These are phyloP conservation scores for Heterobasidion parviporum DNA, from an alignment of 1,284 basidiomycete genomes.

Conservation along the genomic window DNA sequence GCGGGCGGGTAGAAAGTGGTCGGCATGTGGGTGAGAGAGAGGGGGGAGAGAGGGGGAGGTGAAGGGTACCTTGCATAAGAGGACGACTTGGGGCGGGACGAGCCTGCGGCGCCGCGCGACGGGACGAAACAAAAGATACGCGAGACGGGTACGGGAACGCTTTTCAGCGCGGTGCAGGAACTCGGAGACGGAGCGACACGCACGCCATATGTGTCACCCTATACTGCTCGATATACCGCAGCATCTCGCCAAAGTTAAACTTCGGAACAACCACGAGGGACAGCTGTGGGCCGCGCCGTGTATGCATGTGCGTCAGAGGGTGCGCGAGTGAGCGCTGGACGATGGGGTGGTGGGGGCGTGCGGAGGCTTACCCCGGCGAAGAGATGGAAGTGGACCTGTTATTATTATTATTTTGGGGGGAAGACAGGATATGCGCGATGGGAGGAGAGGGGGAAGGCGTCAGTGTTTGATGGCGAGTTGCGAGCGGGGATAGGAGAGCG, in stretches of 20 bases:
- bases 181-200: constrained; percentile 13
- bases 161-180: too few relatives aligned
- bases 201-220: constrained; percentile 59
- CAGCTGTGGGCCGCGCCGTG: constrained; percentile 25
- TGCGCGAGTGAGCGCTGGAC: too few relatives aligned
- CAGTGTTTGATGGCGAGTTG: too few relatives aligned
- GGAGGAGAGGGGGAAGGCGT: too few relatives aligned
- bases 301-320: too few relatives aligned
- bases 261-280: constrained; percentile 61
- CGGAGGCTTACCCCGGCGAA: background rate
- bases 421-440: too few relatives aligned
- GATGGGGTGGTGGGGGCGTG: too few relatives aligned
- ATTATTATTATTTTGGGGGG: background rate
- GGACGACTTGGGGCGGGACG: constrained; percentile 61
- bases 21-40: too few relatives aligned
- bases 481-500: too few relatives aligned
- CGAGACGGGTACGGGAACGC: too few relatives aligned
- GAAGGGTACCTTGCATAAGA: constrained; percentile 53
- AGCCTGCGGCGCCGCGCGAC: constrained; percentile 28
- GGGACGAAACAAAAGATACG: background rate
- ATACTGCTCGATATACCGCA: constrained; percentile 60
- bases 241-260: constrained; percentile 61
- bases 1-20: too few relatives aligned
- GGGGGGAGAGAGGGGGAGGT: too few relatives aligned
- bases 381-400: background rate